These are phyloP conservation scores for Solanum sparsipilum DNA, from an alignment of 257 asterid species.

Conservation along the genomic window DNA sequence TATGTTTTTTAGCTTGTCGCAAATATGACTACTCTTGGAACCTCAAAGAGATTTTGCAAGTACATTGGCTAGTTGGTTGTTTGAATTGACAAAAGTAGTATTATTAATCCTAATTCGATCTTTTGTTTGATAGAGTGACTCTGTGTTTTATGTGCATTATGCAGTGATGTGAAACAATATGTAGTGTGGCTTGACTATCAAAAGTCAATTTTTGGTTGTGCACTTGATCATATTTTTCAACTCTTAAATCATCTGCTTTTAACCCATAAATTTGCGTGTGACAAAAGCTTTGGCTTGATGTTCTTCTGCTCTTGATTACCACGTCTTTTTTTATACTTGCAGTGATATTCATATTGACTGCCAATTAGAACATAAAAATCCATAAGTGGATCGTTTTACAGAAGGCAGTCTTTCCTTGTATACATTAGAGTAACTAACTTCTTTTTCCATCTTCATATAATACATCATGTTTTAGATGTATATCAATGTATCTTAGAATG, in stretches of 20 bases:
- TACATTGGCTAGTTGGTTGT: background rate
- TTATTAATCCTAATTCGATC: background rate
- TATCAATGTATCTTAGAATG: background rate
- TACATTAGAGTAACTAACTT: background rate
- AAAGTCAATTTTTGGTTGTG: background rate
- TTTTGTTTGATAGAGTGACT: background rate
- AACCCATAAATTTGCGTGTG: background rate
- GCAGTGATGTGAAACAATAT: background rate
- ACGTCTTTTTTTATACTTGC: background rate
- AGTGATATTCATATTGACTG: background rate
- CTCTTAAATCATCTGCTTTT: background rate
- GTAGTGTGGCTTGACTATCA: background rate
- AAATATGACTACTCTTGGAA: background rate
- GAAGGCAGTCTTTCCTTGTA: background rate
- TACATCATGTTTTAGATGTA: background rate
- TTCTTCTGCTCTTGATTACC: background rate
- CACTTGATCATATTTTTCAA: background rate
- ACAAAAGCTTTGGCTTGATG: background rate
- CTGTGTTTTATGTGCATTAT: background rate
- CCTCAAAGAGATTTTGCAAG: background rate
- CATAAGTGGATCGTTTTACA: background rate
- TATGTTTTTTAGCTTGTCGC: background rate
- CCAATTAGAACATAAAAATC: background rate
- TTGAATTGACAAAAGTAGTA: background rate
- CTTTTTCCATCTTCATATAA: background rate